Conservation (phyloP, 2,329 filamentous ascomycete species). For the Mycogone perniciosa region DNA sequence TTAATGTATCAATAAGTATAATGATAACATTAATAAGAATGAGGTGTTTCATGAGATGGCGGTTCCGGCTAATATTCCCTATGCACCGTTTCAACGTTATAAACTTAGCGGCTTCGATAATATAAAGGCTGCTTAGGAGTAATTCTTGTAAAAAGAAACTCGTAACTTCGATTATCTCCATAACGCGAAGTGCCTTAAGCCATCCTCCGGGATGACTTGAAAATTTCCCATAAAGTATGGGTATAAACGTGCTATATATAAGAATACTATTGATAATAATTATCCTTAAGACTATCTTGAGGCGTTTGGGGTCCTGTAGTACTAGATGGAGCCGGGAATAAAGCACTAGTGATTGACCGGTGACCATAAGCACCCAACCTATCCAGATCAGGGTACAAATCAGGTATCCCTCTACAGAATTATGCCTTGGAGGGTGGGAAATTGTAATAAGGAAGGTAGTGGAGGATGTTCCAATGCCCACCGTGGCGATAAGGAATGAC, state of each 20-base stretch:
- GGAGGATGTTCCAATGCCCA: constrained; percentile 31
- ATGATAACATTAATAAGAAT: constrained; percentile 36
- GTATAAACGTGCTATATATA: constrained; percentile 46
- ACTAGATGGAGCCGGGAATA: constrained; percentile 47
- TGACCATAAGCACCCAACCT: constrained; percentile 35
- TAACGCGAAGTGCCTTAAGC: constrained; percentile 32
- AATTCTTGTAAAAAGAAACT: constrained; percentile 51
- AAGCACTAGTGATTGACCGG: too few species aligned
- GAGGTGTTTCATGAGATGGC: constrained; percentile 29
- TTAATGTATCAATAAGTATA: constrained; percentile 33
- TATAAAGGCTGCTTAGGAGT: constrained; percentile 47
- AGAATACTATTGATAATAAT: constrained; percentile 50
- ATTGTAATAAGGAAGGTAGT: constrained; percentile 41
- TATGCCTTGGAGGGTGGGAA: constrained; percentile 9
- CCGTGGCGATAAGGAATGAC: constrained; percentile 30
- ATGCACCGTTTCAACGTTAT: constrained; percentile 36
- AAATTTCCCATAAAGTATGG: constrained; percentile 50
- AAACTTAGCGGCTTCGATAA: constrained; percentile 45
- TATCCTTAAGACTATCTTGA: constrained; percentile 48
- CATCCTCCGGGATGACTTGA: constrained; percentile 19
- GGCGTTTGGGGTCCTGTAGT: constrained; percentile 40
- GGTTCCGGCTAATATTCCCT: constrained; percentile 17
- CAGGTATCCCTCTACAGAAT: constrained; percentile 16
- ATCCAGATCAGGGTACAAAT: constrained; percentile 18
- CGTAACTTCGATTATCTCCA: constrained; percentile 51